These are phyloP conservation scores for Backusella westeae DNA, from an alignment of 192 early-diverging fungal species.

Conservation along the genomic window DNA sequence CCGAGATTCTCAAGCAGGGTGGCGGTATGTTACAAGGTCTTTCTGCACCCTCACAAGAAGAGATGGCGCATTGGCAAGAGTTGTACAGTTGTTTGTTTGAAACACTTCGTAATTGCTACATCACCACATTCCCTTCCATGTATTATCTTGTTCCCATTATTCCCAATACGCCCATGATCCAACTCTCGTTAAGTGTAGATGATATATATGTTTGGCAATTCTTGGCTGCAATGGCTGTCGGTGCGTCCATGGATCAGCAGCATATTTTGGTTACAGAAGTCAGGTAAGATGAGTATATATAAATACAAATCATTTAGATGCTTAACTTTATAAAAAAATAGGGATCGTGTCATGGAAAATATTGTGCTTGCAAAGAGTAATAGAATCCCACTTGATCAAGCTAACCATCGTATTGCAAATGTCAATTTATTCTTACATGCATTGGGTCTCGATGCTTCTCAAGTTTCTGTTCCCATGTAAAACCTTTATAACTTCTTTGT, in stretches of 20 bases:
- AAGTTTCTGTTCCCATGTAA: conserved; percentile 53
- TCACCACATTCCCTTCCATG: conserved; percentile 68
- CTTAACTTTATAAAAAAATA: conserved; percentile 21
- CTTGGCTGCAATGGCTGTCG: conserved; percentile 91
- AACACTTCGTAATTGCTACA: conserved; percentile 71
- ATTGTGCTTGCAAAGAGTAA: conserved; percentile 62
- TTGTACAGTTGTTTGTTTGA: conserved; percentile 83
- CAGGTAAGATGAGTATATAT: conserved; percentile 44
- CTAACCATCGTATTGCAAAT: conserved; percentile 69
- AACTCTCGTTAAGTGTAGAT: conserved; percentile 48
- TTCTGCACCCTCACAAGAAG: conserved; percentile 42
- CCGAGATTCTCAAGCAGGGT: conserved; percentile 84
- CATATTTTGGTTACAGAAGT: conserved; percentile 88
- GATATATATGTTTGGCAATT: conserved; percentile 99
- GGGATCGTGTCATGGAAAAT: conserved; percentile 82
- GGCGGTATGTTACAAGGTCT: conserved; percentile 48
- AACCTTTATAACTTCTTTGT: not conserved
- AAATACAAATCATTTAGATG: not conserved
- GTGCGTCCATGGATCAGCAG: conserved; percentile 94
- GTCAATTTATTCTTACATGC: conserved; percentile 97
- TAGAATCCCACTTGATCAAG: conserved; percentile 55
- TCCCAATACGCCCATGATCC: conserved; percentile 29
- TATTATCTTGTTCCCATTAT: conserved; percentile 39
- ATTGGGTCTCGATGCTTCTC: conserved; percentile 86
- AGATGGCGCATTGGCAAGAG: conserved; percentile 70